Percentiles rank a stretch among this genome's conserved stretches.
Conservation (phyloP, 2,329 filamentous ascomycete genomes). For the Arthrobotrys conoides region DNA sequence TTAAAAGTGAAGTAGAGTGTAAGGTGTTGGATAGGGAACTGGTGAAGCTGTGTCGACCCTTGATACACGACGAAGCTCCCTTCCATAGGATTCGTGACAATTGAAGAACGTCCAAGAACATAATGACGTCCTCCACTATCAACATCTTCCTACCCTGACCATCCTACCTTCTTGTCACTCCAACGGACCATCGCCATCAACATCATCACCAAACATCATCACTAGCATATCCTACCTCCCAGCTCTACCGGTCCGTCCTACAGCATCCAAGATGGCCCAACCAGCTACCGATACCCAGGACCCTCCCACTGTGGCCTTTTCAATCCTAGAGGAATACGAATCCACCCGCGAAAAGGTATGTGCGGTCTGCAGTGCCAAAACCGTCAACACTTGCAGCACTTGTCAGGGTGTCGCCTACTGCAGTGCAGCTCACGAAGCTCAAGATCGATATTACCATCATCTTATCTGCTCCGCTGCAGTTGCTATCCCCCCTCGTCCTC, state of each 20-base stretch:
- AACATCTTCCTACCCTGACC: not conserved
- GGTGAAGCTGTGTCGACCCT: too few relatives aligned
- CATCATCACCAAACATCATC: not conserved
- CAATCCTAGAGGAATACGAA: not conserved
- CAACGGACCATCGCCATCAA: not conserved
- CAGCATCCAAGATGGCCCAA: conserved; percentile 1
- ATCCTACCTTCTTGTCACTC: not conserved
- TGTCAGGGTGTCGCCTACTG: conserved; percentile 52
- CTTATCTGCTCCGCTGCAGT: conserved; percentile 26
- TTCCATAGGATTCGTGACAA: not conserved
- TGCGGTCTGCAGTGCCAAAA: conserved; percentile 31
- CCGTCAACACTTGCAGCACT: conserved; percentile 23
- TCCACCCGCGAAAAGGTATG: conserved; percentile 4
- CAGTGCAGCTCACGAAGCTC: conserved; percentile 9
- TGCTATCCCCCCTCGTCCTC: conserved; percentile 24
- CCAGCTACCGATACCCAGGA: not conserved
- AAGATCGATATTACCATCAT: conserved; percentile 23
- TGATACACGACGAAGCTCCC: too few relatives aligned
- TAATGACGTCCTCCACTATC: not conserved
- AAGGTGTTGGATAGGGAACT: too few relatives aligned
- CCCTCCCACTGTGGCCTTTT: not conserved
- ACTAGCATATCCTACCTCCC: not conserved
- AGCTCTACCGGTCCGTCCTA: not conserved
- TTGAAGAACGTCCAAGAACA: not conserved
- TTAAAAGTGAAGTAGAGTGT: too few relatives aligned